These are phyloP conservation scores for Pseudocercospora eumusae DNA, from an alignment of 2,329 filamentous ascomycete genomes.

Conservation along the genomic window DNA sequence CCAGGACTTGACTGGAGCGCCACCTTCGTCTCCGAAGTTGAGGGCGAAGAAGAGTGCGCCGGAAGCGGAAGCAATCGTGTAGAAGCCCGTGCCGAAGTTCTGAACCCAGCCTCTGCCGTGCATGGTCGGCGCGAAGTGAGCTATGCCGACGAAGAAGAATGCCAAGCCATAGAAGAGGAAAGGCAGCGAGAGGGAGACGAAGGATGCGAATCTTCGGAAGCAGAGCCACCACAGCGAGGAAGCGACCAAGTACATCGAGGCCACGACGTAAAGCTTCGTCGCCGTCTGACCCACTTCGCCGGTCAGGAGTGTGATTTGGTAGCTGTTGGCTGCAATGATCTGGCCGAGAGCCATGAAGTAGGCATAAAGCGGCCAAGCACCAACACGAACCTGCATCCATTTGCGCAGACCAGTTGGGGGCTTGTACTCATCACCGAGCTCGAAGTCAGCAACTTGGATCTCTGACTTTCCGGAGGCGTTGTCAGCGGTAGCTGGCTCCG, in stretches of 20 bases:
- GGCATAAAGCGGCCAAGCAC: conserved; percentile 64
- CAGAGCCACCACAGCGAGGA: conserved; percentile 63
- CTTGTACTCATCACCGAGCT: conserved; percentile 56
- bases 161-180: conserved; percentile 63
- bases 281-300: conserved; percentile 61
- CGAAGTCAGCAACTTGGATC: conserved; percentile 46
- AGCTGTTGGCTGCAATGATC: conserved; percentile 64
- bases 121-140: conserved; percentile 52
- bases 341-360: conserved; percentile 63
- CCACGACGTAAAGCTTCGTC: conserved; percentile 60
- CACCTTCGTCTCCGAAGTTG: conserved; percentile 56
- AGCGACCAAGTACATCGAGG: conserved; percentile 58
- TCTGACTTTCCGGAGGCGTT: conserved; percentile 30
- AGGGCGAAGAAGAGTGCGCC: conserved; percentile 66
- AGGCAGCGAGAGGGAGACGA: conserved; percentile 58
- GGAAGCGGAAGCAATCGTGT: conserved; percentile 61
- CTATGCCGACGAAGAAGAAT: conserved; percentile 62
- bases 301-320: conserved; percentile 65
- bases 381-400: conserved; percentile 57
- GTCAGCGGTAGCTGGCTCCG: conserved; percentile 28
- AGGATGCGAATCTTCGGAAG: conserved; percentile 58
- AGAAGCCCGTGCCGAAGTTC: conserved; percentile 61
- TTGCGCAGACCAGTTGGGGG: conserved; percentile 60
- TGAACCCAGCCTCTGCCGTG: conserved; percentile 55
- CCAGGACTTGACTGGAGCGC: conserved; percentile 62